Percentiles rank a stretch among this genome's conserved stretches.
phyloP scores from a whole-genome alignment of 441 rosid species.

The Eruca vesicaria region DNA sequence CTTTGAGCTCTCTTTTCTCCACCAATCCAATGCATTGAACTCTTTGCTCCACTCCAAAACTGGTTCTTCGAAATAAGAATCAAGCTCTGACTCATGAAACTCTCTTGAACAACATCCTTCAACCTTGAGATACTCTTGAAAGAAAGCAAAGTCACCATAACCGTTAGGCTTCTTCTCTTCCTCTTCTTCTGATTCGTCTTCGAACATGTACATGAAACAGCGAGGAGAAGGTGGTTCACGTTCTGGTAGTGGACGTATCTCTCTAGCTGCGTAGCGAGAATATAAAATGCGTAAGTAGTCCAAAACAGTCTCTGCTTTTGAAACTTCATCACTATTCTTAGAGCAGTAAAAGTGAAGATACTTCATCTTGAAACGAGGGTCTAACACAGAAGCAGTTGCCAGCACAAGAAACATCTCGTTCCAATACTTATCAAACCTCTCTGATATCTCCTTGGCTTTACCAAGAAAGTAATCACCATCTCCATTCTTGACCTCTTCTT shows the following conservation, averaged over 20 bases:
- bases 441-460: conserved; percentile 46
- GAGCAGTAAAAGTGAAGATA: conserved; percentile 73
- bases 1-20: conserved; percentile 23
- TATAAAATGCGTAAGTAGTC: conserved; percentile 5
- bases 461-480: conserved; percentile 45
- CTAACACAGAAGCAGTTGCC: conserved; percentile 75
- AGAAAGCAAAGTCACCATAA: conserved; percentile 12
- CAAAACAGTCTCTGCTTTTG: conserved; percentile 18
- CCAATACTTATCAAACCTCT: conserved; percentile 70
- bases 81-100: conserved; percentile 19
- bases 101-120: conserved; percentile 3
- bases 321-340: conserved; percentile 54
- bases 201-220: background rate
- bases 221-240: background rate
- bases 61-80: conserved; percentile 17
- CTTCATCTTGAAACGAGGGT: conserved; percentile 83
- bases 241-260: background rate
- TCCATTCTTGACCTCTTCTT: conserved; percentile 43
- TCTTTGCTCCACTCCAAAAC: conserved; percentile 28
- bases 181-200: background rate
- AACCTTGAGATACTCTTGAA: conserved; percentile 23
- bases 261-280: conserved; percentile 19
- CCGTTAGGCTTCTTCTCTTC: conserved; percentile 14
- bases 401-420: conserved; percentile 63
- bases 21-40: conserved; percentile 26